These are phyloP conservation scores for Saccharomyces pastorianus DNA, from an alignment of 1,139 yeast genomes.

Conservation along the genomic window DNA sequence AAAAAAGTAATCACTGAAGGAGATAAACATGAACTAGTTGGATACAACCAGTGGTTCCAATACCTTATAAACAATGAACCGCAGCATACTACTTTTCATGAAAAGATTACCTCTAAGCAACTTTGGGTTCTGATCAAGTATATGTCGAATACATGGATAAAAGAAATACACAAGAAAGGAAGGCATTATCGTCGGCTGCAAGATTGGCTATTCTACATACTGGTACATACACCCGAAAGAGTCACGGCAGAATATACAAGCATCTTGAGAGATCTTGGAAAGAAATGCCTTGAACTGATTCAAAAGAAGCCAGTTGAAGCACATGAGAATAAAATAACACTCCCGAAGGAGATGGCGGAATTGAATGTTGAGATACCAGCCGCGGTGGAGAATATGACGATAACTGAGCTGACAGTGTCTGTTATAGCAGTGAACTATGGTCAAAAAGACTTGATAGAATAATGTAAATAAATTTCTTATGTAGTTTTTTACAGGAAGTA, in stretches of 20 bases:
- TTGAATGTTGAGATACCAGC: background rate
- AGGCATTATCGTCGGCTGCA: slow-evolving; percentile 10
- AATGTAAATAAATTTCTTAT: background rate
- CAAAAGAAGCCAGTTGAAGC: background rate
- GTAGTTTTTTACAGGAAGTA: background rate
- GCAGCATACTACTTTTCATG: slow-evolving; percentile 13
- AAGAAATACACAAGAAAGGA: slow-evolving; percentile 16
- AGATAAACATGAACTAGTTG: slow-evolving; percentile 11
- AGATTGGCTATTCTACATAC: slow-evolving; percentile 25
- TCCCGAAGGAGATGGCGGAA: background rate
- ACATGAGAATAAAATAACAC: background rate
- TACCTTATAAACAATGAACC: slow-evolving; percentile 22
- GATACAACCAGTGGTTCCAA: slow-evolving; percentile 21
- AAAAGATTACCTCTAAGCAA: slow-evolving; percentile 11
- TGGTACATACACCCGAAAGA: slow-evolving; percentile 21
- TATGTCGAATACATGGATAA: slow-evolving; percentile 24
- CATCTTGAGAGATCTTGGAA: slow-evolving; percentile 23
- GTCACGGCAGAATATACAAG: slow-evolving; percentile 25
- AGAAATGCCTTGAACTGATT: slow-evolving; percentile 17
- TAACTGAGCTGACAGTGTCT: slow-evolving; percentile 14
- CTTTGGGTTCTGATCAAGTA: slow-evolving; percentile 24
- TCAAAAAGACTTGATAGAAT: slow-evolving; percentile 17
- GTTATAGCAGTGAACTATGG: slow-evolving; percentile 20
- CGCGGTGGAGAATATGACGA: slow-evolving; percentile 5
- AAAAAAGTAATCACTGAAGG: slow-evolving; percentile 8